Evolutionary conservation across 2,329 filamentous ascomycete species (phyloP), one percentile per base, ranked within the genome.

Genomic region (Septoria linicola): DNA sequence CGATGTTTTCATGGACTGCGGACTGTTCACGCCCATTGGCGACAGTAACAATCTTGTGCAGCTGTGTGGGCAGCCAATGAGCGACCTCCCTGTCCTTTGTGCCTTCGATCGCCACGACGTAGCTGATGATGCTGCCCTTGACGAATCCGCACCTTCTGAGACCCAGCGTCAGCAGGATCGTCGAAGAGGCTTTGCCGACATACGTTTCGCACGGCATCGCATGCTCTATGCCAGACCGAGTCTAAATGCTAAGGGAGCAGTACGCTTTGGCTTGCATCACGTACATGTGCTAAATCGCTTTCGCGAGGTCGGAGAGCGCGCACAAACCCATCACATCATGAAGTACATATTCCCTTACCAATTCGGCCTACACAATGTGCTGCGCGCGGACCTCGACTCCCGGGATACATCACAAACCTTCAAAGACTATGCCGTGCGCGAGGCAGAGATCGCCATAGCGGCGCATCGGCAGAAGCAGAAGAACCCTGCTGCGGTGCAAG

Each of bases 321-420:
- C 70, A 10, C 79, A 85, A 56, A 87, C 83, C 0, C 65, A 83
- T 8, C 88, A 87, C 60, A 71, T 95, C 16, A 82, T 96, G 80
- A 93, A 92, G 76, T 92, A 97, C 69, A 84, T 99, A 1, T 99
- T 99, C 61, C 93, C 93, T 25, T 80, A 85, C 8, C 91, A 97
- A 64, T 97, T 96, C 64, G 82, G 82, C 11, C 74, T 99, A 3
- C 89, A 95, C 65, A 99, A 97, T 69, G 89, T 87, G n/a, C 96
- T 97, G 66, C 89, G 84, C 0, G 88, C 84, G 4, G 72, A 74
- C 3, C 77, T 86, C 13, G 80, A 93, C 66, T 67, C 66, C 17
- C 78, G 72, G 41, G 80, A 88, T 62, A 92, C 85, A 0, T 75
- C 81, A 0, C 86, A 92, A 61, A 80, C 80, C 20, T 84, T 92